These are phyloP conservation scores for Fusarium albosuccineum DNA, from an alignment of 2,329 filamentous ascomycete genomes.

Conservation along the genomic window DNA sequence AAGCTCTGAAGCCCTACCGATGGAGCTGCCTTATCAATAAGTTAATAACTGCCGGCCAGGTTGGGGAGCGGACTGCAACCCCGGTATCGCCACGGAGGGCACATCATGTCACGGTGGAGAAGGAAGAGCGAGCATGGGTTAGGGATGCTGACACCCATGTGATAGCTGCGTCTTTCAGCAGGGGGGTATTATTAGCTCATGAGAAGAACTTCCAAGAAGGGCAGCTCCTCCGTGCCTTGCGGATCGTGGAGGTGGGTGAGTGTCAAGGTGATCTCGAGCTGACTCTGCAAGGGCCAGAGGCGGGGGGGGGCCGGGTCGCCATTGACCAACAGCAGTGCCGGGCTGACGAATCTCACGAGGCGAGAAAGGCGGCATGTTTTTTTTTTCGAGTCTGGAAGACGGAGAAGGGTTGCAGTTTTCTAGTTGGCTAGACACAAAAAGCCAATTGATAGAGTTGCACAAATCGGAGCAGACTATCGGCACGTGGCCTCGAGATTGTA, in stretches of 20 bases:
- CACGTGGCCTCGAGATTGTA: slow-evolving; percentile 6
- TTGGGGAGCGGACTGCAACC: slow-evolving; percentile 5
- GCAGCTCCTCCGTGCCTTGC: slow-evolving; percentile 30
- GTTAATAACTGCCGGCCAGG: slow-evolving; percentile 27
- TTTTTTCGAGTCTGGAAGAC: background rate
- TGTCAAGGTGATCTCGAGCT: slow-evolving; percentile 2
- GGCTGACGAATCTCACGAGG: slow-evolving; percentile 5
- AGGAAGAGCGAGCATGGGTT: background rate
- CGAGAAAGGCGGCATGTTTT: background rate
- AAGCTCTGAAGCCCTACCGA: slow-evolving; percentile 4
- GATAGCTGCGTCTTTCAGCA: slow-evolving; percentile 18
- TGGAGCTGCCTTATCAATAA: slow-evolving; percentile 36
- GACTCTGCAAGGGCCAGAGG: background rate
- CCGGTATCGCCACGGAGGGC: slow-evolving; percentile 14
- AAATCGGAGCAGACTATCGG: background rate
- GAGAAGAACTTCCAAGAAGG: slow-evolving; percentile 34
- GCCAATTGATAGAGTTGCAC: background rate
- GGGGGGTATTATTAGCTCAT: slow-evolving; percentile 25
- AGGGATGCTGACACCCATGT: slow-evolving; percentile 21
- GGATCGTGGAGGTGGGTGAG: slow-evolving; percentile 32
- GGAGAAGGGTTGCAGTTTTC: background rate
- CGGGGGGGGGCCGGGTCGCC: background rate
- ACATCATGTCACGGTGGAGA: slow-evolving; percentile 20
- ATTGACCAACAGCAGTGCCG: slow-evolving; percentile 5
- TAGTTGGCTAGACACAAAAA: background rate